Evolutionary conservation across 2,329 filamentous ascomycete genomes (phyloP), one percentile per base, ranked within the genome.

Genomic region (Chrysosporium keratinophilum): DNA sequence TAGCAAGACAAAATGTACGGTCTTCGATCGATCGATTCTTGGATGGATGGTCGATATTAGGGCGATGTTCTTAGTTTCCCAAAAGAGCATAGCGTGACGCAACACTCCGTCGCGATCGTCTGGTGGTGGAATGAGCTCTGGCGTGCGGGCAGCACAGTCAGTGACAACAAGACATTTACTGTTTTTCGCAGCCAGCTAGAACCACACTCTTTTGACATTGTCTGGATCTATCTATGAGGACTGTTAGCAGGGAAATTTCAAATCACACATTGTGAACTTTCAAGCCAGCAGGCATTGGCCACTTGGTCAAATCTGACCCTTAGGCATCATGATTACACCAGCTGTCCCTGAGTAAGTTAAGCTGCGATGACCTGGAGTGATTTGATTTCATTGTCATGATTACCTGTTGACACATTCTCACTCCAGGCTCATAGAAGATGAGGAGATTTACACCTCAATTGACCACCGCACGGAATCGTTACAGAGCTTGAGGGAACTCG

Each of bases 391-490:
- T 37, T 34, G 34, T n/a, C 11, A 50, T 37, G 35, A n/a, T 3
- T 33, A 35, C 28, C 19, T 37, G 17, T 35, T 51, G 17, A 43
- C 40, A 45, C 10, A 12, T 17, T 15, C 37, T 37, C 5, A 15
- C 45, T 39, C 31, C 44, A 97, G 93, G 73, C 84, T 98, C 65
- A 91, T 90, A 64, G 93, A 98, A 74, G 89, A 96, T 72, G 81
- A 93, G 59, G 79, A 94, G 58, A 86, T 95, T 67, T 88, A 67
- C 58, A 67, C 95, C 63, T 88, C 91, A 50, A 85, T 96, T 69
- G 90, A 96, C 67, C 84, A 89, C 63, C 85, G 93, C 69, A 95
- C 91, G 62, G 93, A 98, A 67, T 87, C 87, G 42, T 80, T 98
- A 39, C 79, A 85, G 61, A 81, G 83, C 46, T 78, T 98, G 59